Conservation (phyloP, 495 filamentous ascomycete genomes). For the Penicillium atrosanguineum region DNA sequence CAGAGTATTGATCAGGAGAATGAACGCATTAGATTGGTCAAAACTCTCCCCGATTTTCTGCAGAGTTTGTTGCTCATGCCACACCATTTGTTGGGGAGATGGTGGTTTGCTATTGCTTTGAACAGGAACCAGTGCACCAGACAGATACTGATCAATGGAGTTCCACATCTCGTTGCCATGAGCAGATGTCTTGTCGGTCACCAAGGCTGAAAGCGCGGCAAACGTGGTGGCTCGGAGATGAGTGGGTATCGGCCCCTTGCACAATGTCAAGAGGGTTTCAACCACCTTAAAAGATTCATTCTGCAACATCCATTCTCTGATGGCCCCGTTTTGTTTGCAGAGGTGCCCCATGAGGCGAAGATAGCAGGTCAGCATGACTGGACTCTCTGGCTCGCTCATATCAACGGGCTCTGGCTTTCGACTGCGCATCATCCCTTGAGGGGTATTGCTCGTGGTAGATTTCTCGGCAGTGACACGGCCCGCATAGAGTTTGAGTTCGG, state of each 20-base stretch:
- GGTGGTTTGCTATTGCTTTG: slow-evolving; percentile 1
- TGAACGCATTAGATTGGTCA: slow-evolving; percentile 79
- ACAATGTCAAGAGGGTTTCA: slow-evolving; percentile 65
- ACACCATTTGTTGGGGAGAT: slow-evolving; percentile 12
- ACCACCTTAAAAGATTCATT: slow-evolving; percentile 61
- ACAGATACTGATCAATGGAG: slow-evolving; percentile 69
- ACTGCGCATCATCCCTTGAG: slow-evolving; percentile 53
- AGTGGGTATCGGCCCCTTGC: slow-evolving; percentile 63
- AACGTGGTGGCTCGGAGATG: slow-evolving; percentile 78
- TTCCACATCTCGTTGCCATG: slow-evolving; percentile 67
- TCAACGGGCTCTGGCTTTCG: slow-evolving; percentile 66
- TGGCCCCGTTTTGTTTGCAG: slow-evolving; percentile 61
- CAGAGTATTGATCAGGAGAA: slow-evolving; percentile 67
- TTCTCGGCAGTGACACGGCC: slow-evolving; percentile 65
- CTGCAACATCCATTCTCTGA: slow-evolving; percentile 66
- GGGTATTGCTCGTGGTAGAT: slow-evolving; percentile 33
- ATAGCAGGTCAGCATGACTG: slow-evolving; percentile 90
- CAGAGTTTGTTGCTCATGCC: slow-evolving; percentile 54
- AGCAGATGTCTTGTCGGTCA: slow-evolving; percentile 60
- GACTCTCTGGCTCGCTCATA: slow-evolving; percentile 76
- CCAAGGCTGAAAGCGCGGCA: slow-evolving; percentile 60
- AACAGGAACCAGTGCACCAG: slow-evolving; percentile 27
- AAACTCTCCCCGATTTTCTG: slow-evolving; percentile 64
- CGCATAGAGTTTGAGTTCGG: slow-evolving; percentile 76
- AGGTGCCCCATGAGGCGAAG: slow-evolving; percentile 82